phyloP scores from a whole-genome alignment of 257 asterid species.

The Plantago elongata region DNA sequence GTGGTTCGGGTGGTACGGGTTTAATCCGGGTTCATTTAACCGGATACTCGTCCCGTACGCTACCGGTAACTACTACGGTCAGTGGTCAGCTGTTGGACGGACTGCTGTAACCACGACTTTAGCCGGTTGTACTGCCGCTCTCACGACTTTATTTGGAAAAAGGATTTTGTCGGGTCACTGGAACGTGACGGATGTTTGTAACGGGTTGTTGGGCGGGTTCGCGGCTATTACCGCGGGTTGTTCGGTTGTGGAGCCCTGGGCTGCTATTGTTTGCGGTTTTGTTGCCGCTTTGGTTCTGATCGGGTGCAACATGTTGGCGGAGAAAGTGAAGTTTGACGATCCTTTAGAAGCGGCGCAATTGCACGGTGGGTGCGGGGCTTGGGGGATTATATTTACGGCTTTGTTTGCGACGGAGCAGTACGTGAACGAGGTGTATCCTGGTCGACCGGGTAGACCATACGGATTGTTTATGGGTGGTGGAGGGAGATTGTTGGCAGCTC shows the following conservation, averaged over 20 bases:
- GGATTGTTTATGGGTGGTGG: conserved; percentile 98
- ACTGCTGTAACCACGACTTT: conserved; percentile 90
- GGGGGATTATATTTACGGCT: conserved; percentile 82
- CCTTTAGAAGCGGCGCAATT: conserved; percentile 92
- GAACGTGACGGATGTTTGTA: conserved; percentile 88
- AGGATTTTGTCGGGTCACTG: conserved; percentile 76
- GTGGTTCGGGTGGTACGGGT: conserved; percentile 97
- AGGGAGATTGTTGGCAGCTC: conserved; percentile 59
- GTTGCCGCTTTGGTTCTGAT: conserved; percentile 79
- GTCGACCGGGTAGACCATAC: conserved; percentile 46
- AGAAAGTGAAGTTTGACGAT: conserved; percentile 57
- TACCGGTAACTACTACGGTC: conserved; percentile 58
- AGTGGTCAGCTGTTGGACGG: conserved; percentile 92
- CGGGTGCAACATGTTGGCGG: conserved; percentile 71
- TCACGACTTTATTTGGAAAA: conserved; percentile 73
- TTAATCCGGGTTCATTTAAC: conserved; percentile 82
- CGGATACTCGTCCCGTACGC: conserved; percentile 41
- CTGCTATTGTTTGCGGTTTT: conserved; percentile 79
- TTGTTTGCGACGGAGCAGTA: conserved; percentile 56
- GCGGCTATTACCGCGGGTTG: conserved; percentile 92
- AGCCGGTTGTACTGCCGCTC: conserved; percentile 89
- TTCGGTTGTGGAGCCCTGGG: conserved; percentile 97
- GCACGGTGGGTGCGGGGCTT: conserved; percentile 89
- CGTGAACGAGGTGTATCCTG: conserved; percentile 70
- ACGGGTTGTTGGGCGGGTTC: conserved; percentile 83